These are phyloP conservation scores for Neofusicoccum laricinum DNA, from an alignment of 2,329 filamentous ascomycete genomes.

Conservation along the genomic window DNA sequence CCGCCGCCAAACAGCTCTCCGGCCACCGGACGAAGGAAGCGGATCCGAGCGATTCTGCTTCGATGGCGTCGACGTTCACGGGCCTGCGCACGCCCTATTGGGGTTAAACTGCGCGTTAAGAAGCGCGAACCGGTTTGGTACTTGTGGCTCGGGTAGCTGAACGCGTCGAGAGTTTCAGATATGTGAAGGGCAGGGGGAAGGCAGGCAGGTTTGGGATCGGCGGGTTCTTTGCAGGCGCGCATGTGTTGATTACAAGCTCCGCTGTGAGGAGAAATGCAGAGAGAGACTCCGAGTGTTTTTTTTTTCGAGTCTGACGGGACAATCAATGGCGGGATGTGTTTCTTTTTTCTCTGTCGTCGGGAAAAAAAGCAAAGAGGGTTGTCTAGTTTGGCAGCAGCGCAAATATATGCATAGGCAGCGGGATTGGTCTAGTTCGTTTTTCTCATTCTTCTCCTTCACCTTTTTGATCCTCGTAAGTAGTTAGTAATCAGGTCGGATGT, in stretches of 20 bases:
- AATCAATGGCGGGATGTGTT: too few species aligned
- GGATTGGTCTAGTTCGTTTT: neutral
- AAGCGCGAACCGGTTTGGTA: neutral
- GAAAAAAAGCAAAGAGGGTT: neutral
- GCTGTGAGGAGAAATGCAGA: too few species aligned
- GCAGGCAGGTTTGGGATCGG: too few species aligned
- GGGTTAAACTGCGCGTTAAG: conserved; percentile 24
- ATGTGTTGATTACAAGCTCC: too few species aligned
- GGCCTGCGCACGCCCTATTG: conserved; percentile 40
- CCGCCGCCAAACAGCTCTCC: conserved; percentile 41
- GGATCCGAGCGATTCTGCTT: conserved; percentile 41
- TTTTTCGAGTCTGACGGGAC: too few species aligned
- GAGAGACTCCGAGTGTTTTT: too few species aligned
- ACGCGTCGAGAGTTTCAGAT: too few species aligned
- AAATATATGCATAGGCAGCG: neutral
- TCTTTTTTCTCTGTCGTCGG: too few species aligned
- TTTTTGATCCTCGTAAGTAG: neutral
- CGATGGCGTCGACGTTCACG: conserved; percentile 32
- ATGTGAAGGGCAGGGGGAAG: too few species aligned
- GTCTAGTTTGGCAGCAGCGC: neutral
- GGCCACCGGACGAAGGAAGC: conserved; percentile 68
- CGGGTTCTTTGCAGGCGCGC: too few species aligned
- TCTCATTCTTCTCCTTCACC: neutral
- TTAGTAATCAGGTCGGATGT: neutral
- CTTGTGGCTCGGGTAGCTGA: neutral